Evolutionary conservation across 2,329 filamentous ascomycete genomes (phyloP), one percentile per base, ranked within the genome.

Genomic region (Penicillium sp.): DNA sequence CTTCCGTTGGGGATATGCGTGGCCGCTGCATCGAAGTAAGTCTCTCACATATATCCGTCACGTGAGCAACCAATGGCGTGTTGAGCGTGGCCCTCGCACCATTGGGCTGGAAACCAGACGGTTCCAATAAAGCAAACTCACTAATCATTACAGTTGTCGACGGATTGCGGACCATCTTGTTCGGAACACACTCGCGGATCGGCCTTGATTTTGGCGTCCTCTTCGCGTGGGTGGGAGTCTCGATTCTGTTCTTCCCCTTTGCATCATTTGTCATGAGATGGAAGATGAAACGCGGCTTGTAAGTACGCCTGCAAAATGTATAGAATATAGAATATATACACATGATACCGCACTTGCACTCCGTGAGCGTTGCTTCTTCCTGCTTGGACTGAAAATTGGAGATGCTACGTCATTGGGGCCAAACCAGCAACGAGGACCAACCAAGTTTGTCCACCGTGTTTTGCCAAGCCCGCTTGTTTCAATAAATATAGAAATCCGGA

Each of bases 1-100:
- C 68, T 90, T 86, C 70, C 70, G 74, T 2, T 90, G 85, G 85
- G 86, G 86, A 0, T 88, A 88, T 69, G 87, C 83, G 0, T 88
- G 86, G 85, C 88, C 87, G 8, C 73, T 90, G 58, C 85, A 89
- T 71, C 83, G 86, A 45, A 81, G 81, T 83, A 73, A 67, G 78
- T 75, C 51, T 23, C 21, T 19, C 49, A 13, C 38, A 29, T 53
- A 30, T n/a, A n/a, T 38, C 6, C 29, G 15, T 56, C 26, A 26
- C 26, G 26, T 26, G 26, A 26, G 26, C 26, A 26, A 26, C 26
- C 26, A 6, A 26, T 26, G 26, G 26, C 26, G 26, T 26, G 26
- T 26, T 26, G 26, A 26, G 26, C 26, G 26, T 26, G 26, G 26
- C 41, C 54, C n/a, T 21, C 11, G 21, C 13, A 11, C 1, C 7